Evolutionary conservation across 257 asterid species (phyloP).

Genomic region (Avicennia marina): DNA sequence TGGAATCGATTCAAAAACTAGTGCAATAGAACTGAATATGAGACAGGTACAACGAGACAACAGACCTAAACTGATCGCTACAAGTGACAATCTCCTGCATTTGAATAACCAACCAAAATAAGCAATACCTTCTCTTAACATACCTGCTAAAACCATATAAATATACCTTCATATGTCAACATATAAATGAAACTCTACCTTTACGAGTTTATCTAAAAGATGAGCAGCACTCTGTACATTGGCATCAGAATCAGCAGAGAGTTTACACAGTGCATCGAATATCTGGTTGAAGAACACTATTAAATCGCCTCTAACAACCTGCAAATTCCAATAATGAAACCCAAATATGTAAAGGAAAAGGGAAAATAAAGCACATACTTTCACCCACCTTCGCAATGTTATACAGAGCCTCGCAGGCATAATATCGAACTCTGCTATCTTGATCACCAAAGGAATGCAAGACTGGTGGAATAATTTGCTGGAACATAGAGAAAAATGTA

Average conservation of each 20-base stretch:
- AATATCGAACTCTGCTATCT: slow-evolving; percentile 97
- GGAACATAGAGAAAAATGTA: slow-evolving; percentile 28
- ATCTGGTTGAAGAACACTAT: slow-evolving; percentile 96
- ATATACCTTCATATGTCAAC: neutral
- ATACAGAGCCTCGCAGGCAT: slow-evolving; percentile 96
- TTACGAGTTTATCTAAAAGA: slow-evolving; percentile 96
- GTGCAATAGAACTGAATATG: neutral
- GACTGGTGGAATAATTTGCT: slow-evolving; percentile 98
- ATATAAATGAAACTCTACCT: slow-evolving; percentile 38
- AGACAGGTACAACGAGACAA: slow-evolving; percentile 16
- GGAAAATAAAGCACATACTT: neutral
- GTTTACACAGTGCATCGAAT: slow-evolving; percentile 92
- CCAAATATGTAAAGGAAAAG: slow-evolving; percentile 15
- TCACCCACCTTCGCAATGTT: slow-evolving; percentile 91
- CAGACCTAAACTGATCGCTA: slow-evolving; percentile 97
- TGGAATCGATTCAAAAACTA: slow-evolving; percentile 9
- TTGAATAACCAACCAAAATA: slow-evolving; percentile 19
- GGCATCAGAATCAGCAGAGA: slow-evolving; percentile 95
- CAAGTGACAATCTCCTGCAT: slow-evolving; percentile 96
- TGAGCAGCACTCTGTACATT: slow-evolving; percentile 99
- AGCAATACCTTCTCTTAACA: slow-evolving; percentile 10
- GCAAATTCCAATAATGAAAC: slow-evolving; percentile 32
- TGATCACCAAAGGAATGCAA: slow-evolving; percentile 80
- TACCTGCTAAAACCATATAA: neutral
- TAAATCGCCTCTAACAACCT: slow-evolving; percentile 99